These are phyloP conservation scores for Syzygium aromaticum DNA, from an alignment of 345 rosid genomes.

Conservation along the genomic window DNA sequence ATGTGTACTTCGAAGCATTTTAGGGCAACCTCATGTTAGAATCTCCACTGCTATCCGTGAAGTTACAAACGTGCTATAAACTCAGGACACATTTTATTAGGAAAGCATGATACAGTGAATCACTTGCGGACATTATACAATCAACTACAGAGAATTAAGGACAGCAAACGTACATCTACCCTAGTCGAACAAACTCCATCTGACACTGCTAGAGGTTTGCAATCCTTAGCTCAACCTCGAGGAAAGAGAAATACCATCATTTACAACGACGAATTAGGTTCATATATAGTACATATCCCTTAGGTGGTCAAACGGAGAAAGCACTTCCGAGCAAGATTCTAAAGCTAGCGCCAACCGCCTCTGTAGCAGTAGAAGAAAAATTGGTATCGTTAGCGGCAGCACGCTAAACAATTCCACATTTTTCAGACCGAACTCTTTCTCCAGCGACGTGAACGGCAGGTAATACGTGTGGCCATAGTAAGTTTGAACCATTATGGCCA, in stretches of 20 bases:
- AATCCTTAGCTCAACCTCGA: background rate
- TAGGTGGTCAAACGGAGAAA: no score
- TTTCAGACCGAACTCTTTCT: no score
- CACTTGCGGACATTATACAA: background rate
- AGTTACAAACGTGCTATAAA: background rate
- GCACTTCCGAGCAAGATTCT: no score
- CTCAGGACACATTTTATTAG: background rate
- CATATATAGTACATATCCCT: no score
- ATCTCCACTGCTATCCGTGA: background rate
- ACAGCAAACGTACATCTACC: background rate
- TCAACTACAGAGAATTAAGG: background rate
- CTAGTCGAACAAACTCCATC: background rate
- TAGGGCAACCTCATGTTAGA: background rate
- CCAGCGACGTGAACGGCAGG: background rate
- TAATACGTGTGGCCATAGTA: background rate
- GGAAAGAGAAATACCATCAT: background rate
- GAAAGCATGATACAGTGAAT: background rate
- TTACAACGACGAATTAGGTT: no score
- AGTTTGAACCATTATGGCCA: no score
- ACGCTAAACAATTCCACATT: no score
- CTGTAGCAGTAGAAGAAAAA: no score
- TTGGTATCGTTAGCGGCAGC: no score
- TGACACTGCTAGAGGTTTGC: background rate
- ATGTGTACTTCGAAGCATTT: background rate
- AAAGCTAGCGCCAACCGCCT: no score